phyloP scores from a whole-genome alignment of 495 filamentous ascomycete genomes.

The Beverwykella pulmonaria region DNA sequence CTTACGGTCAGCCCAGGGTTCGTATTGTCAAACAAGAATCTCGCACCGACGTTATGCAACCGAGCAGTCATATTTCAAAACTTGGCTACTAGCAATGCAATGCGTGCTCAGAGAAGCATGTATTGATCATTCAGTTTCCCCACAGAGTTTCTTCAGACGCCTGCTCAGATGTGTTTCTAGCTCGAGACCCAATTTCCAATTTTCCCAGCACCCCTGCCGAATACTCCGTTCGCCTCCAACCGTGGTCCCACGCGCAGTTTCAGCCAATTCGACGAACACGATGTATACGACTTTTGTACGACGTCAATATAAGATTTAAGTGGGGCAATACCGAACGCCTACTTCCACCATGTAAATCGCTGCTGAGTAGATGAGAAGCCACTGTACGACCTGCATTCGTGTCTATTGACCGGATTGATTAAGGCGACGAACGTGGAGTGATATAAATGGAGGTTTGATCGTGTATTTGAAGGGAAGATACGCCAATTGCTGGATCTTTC shows the following conservation, averaged over 20 bases:
- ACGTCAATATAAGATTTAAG: background rate
- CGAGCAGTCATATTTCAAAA: too few species aligned
- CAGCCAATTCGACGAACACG: slow-evolving; percentile 9
- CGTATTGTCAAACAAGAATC: too few species aligned
- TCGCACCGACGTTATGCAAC: too few species aligned
- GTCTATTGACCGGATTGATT: background rate
- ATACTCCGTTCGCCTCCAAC: background rate
- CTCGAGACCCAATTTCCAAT: background rate
- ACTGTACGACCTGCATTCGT: background rate
- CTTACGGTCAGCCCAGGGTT: too few species aligned
- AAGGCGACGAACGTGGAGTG: background rate
- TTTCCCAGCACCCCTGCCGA: background rate
- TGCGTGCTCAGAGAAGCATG: too few species aligned
- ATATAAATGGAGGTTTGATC: background rate
- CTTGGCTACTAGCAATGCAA: too few species aligned
- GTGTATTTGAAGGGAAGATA: too few species aligned
- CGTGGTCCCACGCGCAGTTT: background rate
- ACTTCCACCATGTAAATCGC: background rate
- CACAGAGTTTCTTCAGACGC: too few species aligned
- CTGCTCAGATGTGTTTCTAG: background rate
- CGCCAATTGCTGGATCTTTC: too few species aligned
- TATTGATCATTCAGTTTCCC: too few species aligned
- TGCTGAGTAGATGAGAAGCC: background rate
- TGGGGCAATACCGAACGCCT: background rate
- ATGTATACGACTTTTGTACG: slow-evolving; percentile 7